These are phyloP conservation scores for Pyricularia pennisetigena DNA, from an alignment of 2,329 filamentous ascomycete genomes.

Conservation along the genomic window DNA sequence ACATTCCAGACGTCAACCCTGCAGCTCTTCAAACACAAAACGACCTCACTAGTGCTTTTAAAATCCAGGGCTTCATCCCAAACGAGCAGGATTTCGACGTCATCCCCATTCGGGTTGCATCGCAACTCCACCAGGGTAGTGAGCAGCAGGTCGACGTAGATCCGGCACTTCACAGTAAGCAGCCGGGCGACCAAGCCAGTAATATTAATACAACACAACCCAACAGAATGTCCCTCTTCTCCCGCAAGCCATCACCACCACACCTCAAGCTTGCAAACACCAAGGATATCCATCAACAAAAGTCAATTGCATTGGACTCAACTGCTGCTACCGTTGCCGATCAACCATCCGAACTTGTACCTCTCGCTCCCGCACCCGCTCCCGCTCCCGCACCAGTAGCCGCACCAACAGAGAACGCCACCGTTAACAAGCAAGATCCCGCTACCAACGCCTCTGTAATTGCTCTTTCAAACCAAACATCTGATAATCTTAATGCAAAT, in stretches of 20 bases:
- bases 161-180: conserved; percentile 6
- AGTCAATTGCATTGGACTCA: conserved; percentile 1
- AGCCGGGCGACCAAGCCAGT: conserved; percentile 15
- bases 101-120: conserved; percentile 28
- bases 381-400: neutral
- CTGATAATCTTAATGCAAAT: conserved; percentile 27
- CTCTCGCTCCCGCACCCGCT: no score
- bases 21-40: conserved; percentile 31
- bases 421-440: conserved; percentile 17
- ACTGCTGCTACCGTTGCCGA: conserved; percentile 4
- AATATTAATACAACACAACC: conserved; percentile 26
- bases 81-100: conserved; percentile 19
- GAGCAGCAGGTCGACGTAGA: conserved; percentile 6
- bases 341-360: neutral
- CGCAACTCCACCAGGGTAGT: conserved; percentile 12
- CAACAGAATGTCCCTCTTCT: conserved; percentile 36
- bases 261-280: conserved; percentile 38
- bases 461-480: neutral
- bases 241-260: conserved; percentile 39
- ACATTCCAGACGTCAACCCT: conserved; percentile 30
- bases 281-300: conserved; percentile 19
- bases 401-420: conserved; percentile 8
- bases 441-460: neutral
- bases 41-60: neutral
- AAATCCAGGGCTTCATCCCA: neutral